Percentiles rank a stretch among this genome's conserved stretches.
These are phyloP conservation scores for Vaccinium corymbosum DNA, from an alignment of 148 eudicot species.

Conservation along the genomic window DNA sequence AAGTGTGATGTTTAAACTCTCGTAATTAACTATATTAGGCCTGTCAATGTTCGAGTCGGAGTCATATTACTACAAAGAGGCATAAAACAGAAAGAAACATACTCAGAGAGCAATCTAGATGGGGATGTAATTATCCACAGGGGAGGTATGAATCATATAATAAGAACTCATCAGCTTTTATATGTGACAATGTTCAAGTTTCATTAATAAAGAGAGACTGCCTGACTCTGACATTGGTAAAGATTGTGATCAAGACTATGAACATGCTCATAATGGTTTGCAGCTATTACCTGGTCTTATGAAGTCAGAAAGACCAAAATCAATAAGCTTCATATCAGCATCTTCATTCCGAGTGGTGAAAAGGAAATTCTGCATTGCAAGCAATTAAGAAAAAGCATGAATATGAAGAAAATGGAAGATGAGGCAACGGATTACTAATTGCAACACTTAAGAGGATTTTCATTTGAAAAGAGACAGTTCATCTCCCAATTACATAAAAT, in stretches of 20 bases:
- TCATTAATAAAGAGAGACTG: not conserved
- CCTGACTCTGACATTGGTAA: not conserved
- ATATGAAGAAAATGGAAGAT: not conserved
- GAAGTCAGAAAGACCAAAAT: slow-evolving; percentile 76
- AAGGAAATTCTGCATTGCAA: slow-evolving; percentile 55
- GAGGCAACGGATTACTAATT: not conserved
- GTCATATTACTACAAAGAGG: not conserved
- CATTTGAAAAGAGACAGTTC: not conserved
- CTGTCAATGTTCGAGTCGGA: not conserved
- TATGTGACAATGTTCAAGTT: not conserved
- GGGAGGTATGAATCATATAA: not conserved
- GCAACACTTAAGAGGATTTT: not conserved
- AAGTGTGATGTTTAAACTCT: not conserved
- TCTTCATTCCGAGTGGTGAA: slow-evolving; percentile 60
- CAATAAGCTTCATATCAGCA: slow-evolving; percentile 70
- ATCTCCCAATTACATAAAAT: not conserved
- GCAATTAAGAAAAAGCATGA: not conserved
- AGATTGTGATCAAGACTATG: not conserved
- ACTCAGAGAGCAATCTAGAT: not conserved
- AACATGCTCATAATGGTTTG: slow-evolving; percentile 1
- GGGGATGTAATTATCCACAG: not conserved
- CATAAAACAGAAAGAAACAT: not conserved
- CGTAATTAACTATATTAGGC: not conserved
- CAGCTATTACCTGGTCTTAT: slow-evolving; percentile 50
- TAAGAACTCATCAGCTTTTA: slow-evolving; percentile 2